Evolutionary conservation across 2,329 filamentous ascomycete species (phyloP), one percentile per base, ranked within the genome.

Genomic region (Ambrosiella cleistominuta): DNA sequence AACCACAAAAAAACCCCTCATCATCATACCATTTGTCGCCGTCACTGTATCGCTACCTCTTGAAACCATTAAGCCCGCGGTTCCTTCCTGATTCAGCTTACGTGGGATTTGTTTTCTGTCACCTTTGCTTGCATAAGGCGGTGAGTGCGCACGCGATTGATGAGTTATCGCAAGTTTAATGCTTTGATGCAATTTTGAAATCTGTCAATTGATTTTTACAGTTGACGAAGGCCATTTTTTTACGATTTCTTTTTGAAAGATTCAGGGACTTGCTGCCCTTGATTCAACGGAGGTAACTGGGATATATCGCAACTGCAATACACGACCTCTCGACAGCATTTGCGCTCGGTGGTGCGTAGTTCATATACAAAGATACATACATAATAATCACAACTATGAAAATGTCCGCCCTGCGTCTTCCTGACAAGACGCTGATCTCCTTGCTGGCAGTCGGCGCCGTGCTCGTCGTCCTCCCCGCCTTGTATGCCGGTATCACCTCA

Each of bases 401-500:
- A 37, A 60, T 60, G 59, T 39, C 59, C 37, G 53, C 50, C 52
- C 12, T 59, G 8, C 52, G 57, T 38, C 38, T 56, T 39, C 58
- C 51, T 40, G 58, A 60, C 15, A 56, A 50, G 17, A 51, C 55
- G n/a, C 42, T 54, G 27, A 39, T 50, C 7, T 54, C 51, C 6
- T 57, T 65, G 62, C 45, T 64, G 53, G 57, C 65, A 53, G 47
- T 66, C 12, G 63, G 69, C 54, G 66, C 68, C 37, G 62, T 70
- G 61, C 63, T 73, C 42, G 66, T 72, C 60, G 65, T 74, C 63
- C 63, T 77, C 54, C 76, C 77, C 2, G 66, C 73, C 57, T 67
- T 80, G 53, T 80, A 81, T 71, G 71, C 74, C 62, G 77, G 76
- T 68, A 74, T 74, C 2, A 72, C 70, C 35, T 69, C 70, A 47